Base-by-base conservation (phyloP, 2,329 filamentous ascomycete species). In the Capronia americana region DNA sequence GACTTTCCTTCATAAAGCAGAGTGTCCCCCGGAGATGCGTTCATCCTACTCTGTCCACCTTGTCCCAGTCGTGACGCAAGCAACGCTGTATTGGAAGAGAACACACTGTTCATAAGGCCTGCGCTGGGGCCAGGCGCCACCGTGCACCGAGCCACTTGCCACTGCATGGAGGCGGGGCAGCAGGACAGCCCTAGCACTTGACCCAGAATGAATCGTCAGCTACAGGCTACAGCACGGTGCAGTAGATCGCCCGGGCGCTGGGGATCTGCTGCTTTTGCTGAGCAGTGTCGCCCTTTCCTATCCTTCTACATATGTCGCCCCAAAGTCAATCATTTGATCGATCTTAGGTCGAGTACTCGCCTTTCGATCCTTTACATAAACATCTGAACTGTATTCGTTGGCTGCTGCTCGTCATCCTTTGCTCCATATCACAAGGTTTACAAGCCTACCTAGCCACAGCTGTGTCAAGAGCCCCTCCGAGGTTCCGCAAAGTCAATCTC, bases 371-470 rank as follows among this genome's bases (percentile, higher is more conserved):
- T 51, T 51, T 59, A 59, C 57, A 59, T 59, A 59, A 59, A 51
- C 48, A 26, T 51, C 38, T 26, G 38, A 46, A 48, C 41, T 48
- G 23, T 50, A 50, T 59, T 30, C 46, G 44, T 46, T 34, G 44
- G 44, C 57, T 23, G 12, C 44, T 48, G 41, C 41, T 32, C 38
- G 26, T 50, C 57, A 48, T 59, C 28, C 57, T 14, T 59, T 28
- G 20, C 57, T 59, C 57, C 57, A 59, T 59, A 41, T 38, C 57
- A 59, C 57, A 59, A 59, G 46, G 57, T 59, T 59, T 50, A 34
- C 57, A 59, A 46, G 26, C 57, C 44, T 23, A 46, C 20, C 46
- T 59, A 59, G 57, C 57, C 26, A 46, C 38, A 32, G 26, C 26
- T 28, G 48, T 41, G 14, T 48, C 41, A 28, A 51, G 24, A 28